phyloP scores from a whole-genome alignment of 2,329 filamentous ascomycete species.

The Talaromyces marneffei region DNA sequence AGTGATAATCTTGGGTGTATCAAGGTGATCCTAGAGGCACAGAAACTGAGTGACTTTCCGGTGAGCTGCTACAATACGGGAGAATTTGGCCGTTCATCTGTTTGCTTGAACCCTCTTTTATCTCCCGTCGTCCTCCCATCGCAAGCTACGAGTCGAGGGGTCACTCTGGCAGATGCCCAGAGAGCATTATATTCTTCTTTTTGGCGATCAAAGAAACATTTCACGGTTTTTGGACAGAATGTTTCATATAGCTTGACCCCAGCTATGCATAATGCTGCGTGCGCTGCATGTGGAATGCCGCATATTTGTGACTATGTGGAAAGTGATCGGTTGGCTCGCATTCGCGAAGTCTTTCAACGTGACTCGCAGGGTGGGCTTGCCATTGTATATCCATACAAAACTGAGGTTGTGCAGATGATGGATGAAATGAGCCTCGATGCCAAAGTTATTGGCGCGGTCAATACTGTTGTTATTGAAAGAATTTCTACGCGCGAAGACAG shows the following conservation, averaged over 20 bases:
- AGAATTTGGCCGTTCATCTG: slow-evolving; percentile 56
- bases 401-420: slow-evolving; percentile 60
- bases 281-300: slow-evolving; percentile 60
- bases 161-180: slow-evolving; percentile 61
- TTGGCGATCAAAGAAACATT: slow-evolving; percentile 62
- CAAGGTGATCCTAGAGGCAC: slow-evolving; percentile 52
- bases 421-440: slow-evolving; percentile 66
- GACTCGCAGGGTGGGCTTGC: slow-evolving; percentile 66
- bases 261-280: slow-evolving; percentile 69
- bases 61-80: slow-evolving; percentile 63
- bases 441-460: slow-evolving; percentile 67
- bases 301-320: slow-evolving; percentile 63
- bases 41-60: slow-evolving; percentile 51
- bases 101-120: slow-evolving; percentile 60
- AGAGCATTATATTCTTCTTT: slow-evolving; percentile 62
- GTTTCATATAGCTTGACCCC: slow-evolving; percentile 69
- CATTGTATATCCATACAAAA: slow-evolving; percentile 68
- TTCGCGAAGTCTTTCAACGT: slow-evolving; percentile 60
- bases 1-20: slow-evolving; percentile 8
- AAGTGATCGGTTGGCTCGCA: slow-evolving; percentile 55
- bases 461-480: slow-evolving; percentile 68
- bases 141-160: slow-evolving; percentile 39
- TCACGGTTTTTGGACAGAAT: slow-evolving; percentile 68
- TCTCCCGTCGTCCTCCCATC: slow-evolving; percentile 54
- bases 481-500: slow-evolving; percentile 56